Percentiles rank a stretch among this genome's conserved stretches.
Evolutionary conservation across 1,139 yeast genomes (phyloP).

Genomic region (Suhomyces kunorum): DNA sequence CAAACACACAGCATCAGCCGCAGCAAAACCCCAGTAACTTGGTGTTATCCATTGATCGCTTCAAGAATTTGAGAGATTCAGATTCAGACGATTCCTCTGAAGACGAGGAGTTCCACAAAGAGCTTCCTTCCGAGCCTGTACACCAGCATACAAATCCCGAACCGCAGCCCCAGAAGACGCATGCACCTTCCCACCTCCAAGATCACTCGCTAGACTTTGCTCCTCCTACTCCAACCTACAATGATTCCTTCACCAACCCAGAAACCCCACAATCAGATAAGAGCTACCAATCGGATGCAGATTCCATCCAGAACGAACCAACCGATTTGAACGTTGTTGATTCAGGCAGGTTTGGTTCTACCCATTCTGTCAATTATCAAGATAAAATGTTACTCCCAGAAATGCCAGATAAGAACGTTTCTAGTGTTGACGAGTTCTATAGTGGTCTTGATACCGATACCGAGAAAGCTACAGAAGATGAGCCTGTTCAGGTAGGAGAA

Average conservation of each 20-base stretch:
- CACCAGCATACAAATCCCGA: background rate
- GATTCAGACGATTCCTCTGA: constrained; percentile 26
- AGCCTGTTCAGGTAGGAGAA: background rate
- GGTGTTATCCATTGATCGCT: constrained; percentile 40
- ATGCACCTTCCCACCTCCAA: background rate
- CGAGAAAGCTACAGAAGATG: constrained; percentile 1
- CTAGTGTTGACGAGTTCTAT: constrained; percentile 5
- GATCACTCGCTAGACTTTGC: constrained; percentile 9
- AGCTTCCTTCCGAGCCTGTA: background rate
- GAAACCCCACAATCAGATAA: constrained; percentile 38
- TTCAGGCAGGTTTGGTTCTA: constrained; percentile 6
- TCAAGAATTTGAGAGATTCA: constrained; percentile 19
- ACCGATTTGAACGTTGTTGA: constrained; percentile 26
- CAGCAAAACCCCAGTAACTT: constrained; percentile 19
- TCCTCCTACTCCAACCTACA: constrained; percentile 36
- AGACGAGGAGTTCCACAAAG: constrained; percentile 11
- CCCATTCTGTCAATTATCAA: no score
- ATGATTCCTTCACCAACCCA: constrained; percentile 16
- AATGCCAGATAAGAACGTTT: background rate
- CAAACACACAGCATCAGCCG: background rate
- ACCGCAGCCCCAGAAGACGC: background rate
- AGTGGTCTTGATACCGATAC: constrained; percentile 4
- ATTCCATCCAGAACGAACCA: constrained; percentile 42
- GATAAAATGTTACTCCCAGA: no score
- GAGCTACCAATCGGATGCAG: constrained; percentile 40